A percentile compares a stretch with the other conserved stretches of the same genome.
phyloP scores from a whole-genome alignment of 2,329 filamentous ascomycete species.

The Pseudovirgaria hyperparasitica region DNA sequence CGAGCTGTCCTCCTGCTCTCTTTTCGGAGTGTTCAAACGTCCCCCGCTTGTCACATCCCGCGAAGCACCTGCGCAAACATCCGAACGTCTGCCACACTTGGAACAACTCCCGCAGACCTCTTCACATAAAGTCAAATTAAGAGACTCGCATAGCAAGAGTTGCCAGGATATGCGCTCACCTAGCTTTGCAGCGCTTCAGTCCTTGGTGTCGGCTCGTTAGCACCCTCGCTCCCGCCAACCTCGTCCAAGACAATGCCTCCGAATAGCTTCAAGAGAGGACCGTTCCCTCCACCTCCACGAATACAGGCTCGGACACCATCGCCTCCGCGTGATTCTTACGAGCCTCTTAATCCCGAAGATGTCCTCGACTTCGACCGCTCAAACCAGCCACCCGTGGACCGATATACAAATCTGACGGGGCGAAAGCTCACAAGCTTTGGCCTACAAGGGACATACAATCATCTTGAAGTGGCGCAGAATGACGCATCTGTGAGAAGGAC shows the following conservation, averaged over 20 bases:
- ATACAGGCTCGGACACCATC: slow-evolving; percentile 18
- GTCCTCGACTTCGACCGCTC: slow-evolving; percentile 10
- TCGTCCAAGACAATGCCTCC: slow-evolving; percentile 10
- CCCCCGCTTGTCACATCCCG: no score
- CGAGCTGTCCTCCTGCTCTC: no score
- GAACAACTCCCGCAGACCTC: no score
- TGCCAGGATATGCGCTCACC: no score
- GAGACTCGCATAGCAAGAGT: no score
- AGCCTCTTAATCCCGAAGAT: slow-evolving; percentile 23
- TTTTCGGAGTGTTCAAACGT: no score
- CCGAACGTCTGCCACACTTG: no score
- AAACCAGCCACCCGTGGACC: slow-evolving; percentile 16
- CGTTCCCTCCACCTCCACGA: slow-evolving; percentile 14
- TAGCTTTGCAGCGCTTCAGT: no score
- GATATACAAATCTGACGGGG: slow-evolving; percentile 1
- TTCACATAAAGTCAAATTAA: no score
- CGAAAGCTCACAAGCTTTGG: slow-evolving; percentile 2
- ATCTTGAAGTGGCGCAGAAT: slow-evolving; percentile 1
- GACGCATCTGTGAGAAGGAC: no score
- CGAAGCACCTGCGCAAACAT: no score
- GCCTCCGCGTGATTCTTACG: slow-evolving; percentile 14
- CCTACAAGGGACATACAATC: not conserved
- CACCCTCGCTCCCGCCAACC: slow-evolving; percentile 10
- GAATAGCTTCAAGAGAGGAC: slow-evolving; percentile 15
- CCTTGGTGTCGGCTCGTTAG: slow-evolving; percentile 16